phyloP scores from a whole-genome alignment of 805 yeast species.

The Cyberlindnera americana region DNA sequence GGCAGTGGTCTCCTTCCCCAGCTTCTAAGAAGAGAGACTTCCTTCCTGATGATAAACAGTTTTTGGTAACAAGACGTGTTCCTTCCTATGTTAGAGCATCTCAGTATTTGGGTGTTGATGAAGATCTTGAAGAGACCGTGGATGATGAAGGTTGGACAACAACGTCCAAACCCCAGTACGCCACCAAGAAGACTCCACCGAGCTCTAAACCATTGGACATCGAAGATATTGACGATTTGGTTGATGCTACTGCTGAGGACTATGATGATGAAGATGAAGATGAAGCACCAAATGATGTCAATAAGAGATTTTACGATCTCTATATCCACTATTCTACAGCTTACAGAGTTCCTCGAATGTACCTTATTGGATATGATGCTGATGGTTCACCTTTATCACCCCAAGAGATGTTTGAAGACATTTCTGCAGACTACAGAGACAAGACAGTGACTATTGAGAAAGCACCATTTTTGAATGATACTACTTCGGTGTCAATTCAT shows the following conservation, averaged over 20 bases:
- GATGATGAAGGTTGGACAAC: constrained; percentile 60
- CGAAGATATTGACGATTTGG: constrained; percentile 42
- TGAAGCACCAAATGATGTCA: constrained; percentile 31
- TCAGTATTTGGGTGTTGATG: constrained; percentile 41
- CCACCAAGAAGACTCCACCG: constrained; percentile 4
- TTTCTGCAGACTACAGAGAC: constrained; percentile 84
- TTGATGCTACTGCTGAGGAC: constrained; percentile 42
- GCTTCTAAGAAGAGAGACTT: constrained; percentile 56
- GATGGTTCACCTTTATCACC: constrained; percentile 87
- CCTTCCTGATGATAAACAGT: constrained; percentile 84
- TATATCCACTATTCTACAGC: constrained; percentile 93
- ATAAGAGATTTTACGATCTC: constrained; percentile 74
- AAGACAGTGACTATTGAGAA: constrained; percentile 95
- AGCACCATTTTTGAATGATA: constrained; percentile 77
- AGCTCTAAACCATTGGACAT: constrained; percentile 21
- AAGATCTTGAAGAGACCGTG: constrained; percentile 35
- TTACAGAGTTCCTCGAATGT: constrained; percentile 93
- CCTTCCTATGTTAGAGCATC: constrained; percentile 78
- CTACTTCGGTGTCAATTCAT: constrained; percentile 81
- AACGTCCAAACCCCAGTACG: constrained; percentile 29
- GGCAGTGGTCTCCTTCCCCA: constrained; percentile 83
- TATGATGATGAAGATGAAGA: constrained; percentile 34
- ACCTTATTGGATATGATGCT: constrained; percentile 79
- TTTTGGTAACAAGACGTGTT: constrained; percentile 81
- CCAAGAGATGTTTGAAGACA: constrained; percentile 90